Base-by-base conservation (phyloP, 306 rosid genomes). In the Myrica gale region DNA sequence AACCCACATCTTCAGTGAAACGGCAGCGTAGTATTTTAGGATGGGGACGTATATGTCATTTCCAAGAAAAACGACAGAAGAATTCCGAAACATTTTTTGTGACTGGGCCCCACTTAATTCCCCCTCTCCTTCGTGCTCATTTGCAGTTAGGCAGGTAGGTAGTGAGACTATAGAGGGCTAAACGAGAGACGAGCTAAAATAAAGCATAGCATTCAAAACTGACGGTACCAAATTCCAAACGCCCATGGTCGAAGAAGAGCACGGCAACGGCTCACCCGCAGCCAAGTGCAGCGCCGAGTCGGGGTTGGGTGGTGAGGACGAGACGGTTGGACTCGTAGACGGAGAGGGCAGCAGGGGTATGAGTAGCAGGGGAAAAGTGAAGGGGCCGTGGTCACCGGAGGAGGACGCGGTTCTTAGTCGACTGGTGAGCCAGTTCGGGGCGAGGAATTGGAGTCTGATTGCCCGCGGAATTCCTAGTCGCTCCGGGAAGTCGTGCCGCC, bases 401-500 rank as follows among this genome's bases (percentile, higher is more conserved):
- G 90, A 86, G 76, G 90, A 86, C 80, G 76, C 71, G 20, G 71
- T 86, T 73, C 86, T 91, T 42, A 79, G 89, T 65, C 74, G 84
- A 76, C 82, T 91, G 61, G 97, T 89, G 48, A 70, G 78, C 13
- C 82, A 89, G 87, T 89, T 91, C 74, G 95, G 97, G 47, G 86
- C 97, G 1, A 85, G 95, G 78, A 91, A 91, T 60, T 91, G 97
- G 95, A 88, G 89, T 76, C 77, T 86, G 85, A 91, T 91, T 72
- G 91, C 97, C 3, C 84, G 91, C 7, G 97, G 92, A 47, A 85
- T 91, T 41, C 90, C 92, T 0, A 92, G 97, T 0, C 74, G 95
- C 32, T 91, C 97, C 39, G 95, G 97, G 26, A 91, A 91, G 88
- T 91, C 97, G 4, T 91, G 95, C 87, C 97, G 97, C 1, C 94